phyloP scores from a whole-genome alignment of 345 rosid species.

The Trapa incisa region DNA sequence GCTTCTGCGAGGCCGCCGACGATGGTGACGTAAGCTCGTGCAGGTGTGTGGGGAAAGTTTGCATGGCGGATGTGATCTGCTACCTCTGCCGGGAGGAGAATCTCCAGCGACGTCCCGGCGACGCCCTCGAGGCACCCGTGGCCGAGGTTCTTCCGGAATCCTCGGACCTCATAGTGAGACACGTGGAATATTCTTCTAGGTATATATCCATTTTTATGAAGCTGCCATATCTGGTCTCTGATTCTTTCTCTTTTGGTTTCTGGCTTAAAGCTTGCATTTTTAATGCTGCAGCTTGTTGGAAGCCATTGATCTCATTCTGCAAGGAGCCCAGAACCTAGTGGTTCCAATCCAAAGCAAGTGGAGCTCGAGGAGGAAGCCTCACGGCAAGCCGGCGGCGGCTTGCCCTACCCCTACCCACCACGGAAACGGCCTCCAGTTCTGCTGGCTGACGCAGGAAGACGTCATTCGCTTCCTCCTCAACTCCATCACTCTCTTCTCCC shows the following conservation, averaged over 20 bases:
- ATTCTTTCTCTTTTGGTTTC: no score
- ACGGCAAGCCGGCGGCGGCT: background rate
- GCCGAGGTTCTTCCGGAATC: conserved; percentile 47
- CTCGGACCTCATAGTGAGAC: conserved; percentile 29
- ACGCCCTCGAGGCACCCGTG: conserved; percentile 46
- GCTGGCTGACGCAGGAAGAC: conserved; percentile 93
- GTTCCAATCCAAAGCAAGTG: conserved; percentile 50
- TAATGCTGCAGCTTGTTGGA: conserved; percentile 42
- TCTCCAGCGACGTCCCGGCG: conserved; percentile 30
- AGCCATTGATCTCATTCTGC: conserved; percentile 61
- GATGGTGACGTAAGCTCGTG: conserved; percentile 19
- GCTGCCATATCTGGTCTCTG: no score
- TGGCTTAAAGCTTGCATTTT: no score
- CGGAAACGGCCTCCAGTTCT: conserved; percentile 46
- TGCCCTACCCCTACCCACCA: conserved; percentile 13
- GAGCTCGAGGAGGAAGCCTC: conserved; percentile 30
- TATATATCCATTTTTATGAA: conserved; percentile 7
- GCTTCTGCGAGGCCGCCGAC: conserved; percentile 2
- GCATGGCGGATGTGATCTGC: conserved; percentile 80
- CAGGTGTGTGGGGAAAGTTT: conserved; percentile 69
- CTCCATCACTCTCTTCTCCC: conserved; percentile 57
- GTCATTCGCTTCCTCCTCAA: conserved; percentile 61
- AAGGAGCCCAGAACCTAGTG: conserved; percentile 79
- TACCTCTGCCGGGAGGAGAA: conserved; percentile 50
- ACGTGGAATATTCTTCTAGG: conserved; percentile 63